Base-by-base conservation (phyloP, 768 basidiomycete genomes). In the Chalciporus chontae region DNA sequence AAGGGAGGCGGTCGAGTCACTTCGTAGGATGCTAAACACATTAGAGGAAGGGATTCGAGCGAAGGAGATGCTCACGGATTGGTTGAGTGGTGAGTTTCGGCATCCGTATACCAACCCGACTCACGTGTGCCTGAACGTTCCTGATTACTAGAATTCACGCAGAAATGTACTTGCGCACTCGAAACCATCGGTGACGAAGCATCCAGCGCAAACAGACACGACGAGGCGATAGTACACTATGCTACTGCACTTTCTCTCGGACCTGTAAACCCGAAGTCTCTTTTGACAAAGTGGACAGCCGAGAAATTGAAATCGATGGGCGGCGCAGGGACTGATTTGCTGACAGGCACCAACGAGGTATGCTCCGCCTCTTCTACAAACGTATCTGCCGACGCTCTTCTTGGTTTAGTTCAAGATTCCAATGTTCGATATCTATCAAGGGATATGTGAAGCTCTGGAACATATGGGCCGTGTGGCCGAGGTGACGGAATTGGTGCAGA, bases 401-500 rank as follows among this genome's bases (percentile, higher is more conserved):
- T 2, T 37, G 2, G 26, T 1, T 10, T 5, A 56, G 55, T 47
- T 56, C 19, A 4, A 24, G 1, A 7, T 50, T 23, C 37, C 51
- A 0, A 41, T 7, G n/a, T 44, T 49, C 19, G 3, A 9, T 6
- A 18, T 53, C 5, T 53, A 53, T 10, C 42, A 13, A 5, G 19
- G 14, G 11, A 45, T 53, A 0, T 58, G 51, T n/a, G 36, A 53
- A 1, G 36, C n/a, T n/a, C 57, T 58, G 5, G 45, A 50, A 29
- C 0, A 3, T 2, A 23, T 37, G 0, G 46, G 43, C 21, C 37
- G 31, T 0, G 1, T 50, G 26, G 5, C 11, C 5, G 46, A 53
- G 11, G 46, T 46, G 11, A 17, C 43, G 6, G 18, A 41, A 3
- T 48, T 11, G 9, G 54, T 54, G 21, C 27, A 0, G 19, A 39